Evolutionary conservation across 768 basidiomycete species (phyloP).

Genomic region (Gymnopilus dilepis): DNA sequence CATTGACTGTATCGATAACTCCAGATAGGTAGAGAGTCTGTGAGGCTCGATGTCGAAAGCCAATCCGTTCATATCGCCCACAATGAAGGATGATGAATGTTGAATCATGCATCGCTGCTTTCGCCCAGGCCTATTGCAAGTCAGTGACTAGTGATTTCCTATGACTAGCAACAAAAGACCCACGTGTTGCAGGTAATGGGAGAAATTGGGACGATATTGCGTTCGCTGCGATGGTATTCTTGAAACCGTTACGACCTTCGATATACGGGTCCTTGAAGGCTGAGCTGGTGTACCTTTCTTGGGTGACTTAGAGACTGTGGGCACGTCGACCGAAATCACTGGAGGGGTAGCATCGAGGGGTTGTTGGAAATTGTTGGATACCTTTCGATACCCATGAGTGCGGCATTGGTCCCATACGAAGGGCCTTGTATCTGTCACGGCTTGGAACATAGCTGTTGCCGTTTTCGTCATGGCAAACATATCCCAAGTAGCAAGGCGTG

Average conservation of each 20-base stretch:
- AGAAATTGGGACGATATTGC: neutral
- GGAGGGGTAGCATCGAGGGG: neutral
- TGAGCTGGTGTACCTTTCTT: neutral
- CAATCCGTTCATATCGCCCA: constrained; percentile 14
- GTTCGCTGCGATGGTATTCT: neutral
- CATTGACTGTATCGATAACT: constrained; percentile 12
- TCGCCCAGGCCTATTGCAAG: constrained; percentile 6
- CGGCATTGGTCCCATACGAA: neutral
- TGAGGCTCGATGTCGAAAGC: constrained; percentile 9
- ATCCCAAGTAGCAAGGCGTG: neutral
- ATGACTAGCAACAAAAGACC: neutral
- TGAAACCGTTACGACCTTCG: neutral
- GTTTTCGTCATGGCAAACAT: neutral
- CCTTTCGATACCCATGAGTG: no score
- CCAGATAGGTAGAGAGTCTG: constrained; percentile 13
- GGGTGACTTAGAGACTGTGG: neutral
- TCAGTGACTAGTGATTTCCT: neutral
- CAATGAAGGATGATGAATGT: constrained; percentile 17
- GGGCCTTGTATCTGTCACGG: neutral
- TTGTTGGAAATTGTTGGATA: no score
- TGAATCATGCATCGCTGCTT: constrained; percentile 2
- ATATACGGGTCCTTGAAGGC: neutral
- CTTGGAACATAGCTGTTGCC: neutral
- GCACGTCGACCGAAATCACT: neutral
- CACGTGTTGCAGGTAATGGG: constrained; percentile 9